Evolutionary conservation across 257 asterid species (phyloP).

Genomic region (Nicotiana noctiflora): DNA sequence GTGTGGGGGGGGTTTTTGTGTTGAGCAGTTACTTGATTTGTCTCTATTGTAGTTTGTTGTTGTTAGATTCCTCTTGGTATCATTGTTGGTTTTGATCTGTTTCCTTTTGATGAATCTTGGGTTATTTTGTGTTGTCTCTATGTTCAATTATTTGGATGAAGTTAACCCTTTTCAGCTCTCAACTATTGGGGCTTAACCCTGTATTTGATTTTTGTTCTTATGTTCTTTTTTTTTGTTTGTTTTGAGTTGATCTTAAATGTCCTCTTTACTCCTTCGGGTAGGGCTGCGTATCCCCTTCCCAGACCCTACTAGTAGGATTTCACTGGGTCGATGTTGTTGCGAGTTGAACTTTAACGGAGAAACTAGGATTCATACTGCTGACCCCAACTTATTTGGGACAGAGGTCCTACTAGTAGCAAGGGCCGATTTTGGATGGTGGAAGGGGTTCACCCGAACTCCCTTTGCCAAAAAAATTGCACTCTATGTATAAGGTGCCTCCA

Average conservation of each 20-base stretch:
- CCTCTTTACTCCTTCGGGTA: no score
- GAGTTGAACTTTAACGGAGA: no score
- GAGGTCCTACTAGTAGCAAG: no score
- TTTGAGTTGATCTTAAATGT: background rate
- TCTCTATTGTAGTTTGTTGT: background rate
- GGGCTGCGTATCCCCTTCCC: no score
- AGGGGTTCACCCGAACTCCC: no score
- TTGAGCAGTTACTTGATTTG: background rate
- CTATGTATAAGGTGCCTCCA: no score
- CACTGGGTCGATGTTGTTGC: no score
- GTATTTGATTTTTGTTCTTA: background rate
- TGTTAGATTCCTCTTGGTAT: background rate
- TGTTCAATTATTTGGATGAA: background rate
- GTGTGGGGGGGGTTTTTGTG: background rate
- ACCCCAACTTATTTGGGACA: no score
- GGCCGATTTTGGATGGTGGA: no score
- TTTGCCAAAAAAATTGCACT: no score
- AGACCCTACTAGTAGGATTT: no score
- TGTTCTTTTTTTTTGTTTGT: background rate
- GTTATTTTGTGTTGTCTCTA: slow-evolving; percentile 15
- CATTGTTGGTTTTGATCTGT: background rate
- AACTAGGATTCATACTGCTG: no score
- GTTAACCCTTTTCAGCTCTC: background rate
- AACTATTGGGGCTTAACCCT: background rate
- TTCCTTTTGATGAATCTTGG: slow-evolving; percentile 10